Conservation (phyloP, 306 rosid genomes). For the Mimosa bimucronata region DNA sequence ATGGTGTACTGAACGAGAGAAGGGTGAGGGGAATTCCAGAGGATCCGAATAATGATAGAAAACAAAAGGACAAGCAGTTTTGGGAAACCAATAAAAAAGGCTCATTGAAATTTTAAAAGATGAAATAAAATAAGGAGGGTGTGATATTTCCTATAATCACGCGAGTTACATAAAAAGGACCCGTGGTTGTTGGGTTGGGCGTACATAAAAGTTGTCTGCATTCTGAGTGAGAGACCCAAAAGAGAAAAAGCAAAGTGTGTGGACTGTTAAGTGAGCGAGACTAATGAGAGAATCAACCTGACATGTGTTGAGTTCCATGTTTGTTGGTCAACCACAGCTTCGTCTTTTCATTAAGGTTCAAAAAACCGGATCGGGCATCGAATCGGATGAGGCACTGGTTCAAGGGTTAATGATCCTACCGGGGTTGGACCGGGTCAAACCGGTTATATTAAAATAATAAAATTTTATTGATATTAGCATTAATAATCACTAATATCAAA, state of each 20-base stretch:
- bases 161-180: conserved; percentile 36
- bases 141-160: conserved; percentile 35
- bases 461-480: too few species aligned
- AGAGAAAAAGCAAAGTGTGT: not conserved
- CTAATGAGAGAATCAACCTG: conserved; percentile 18
- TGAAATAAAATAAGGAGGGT: not conserved
- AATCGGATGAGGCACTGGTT: too few species aligned
- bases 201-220: conserved; percentile 43
- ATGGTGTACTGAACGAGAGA: not conserved
- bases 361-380: too few species aligned
- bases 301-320: not conserved
- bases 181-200: conserved; percentile 40
- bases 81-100: not conserved
- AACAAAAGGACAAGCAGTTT: conserved; percentile 21
- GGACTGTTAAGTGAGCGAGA: not conserved
- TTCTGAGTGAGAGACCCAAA: not conserved
- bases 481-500: too few species aligned
- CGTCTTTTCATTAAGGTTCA: conserved; percentile 8
- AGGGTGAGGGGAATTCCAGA: not conserved
- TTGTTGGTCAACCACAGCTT: not conserved
- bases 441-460: too few species aligned
- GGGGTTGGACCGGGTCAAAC: too few species aligned
- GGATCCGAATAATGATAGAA: not conserved
- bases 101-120: not conserved
- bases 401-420: too few species aligned